Percentiles rank a stretch among this genome's conserved stretches.
Evolutionary conservation across 495 filamentous ascomycete genomes (phyloP).

Genomic region (Acidiella bohemica): DNA sequence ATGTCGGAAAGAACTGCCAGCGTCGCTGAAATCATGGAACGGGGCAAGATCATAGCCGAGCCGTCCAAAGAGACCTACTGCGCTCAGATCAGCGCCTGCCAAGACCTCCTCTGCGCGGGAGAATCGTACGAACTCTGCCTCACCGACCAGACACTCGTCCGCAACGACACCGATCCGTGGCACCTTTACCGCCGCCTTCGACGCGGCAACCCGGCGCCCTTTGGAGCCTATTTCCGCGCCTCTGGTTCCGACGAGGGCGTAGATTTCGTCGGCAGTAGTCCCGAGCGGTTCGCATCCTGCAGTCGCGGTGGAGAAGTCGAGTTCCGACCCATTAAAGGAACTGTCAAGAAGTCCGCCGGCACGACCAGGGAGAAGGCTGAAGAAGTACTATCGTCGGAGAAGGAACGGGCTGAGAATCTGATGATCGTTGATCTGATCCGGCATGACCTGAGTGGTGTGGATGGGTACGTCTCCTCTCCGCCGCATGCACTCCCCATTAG

Average conservation of each 20-base stretch:
- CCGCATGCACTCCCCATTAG: neutral
- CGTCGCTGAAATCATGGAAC: too few relatives aligned
- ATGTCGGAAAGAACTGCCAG: neutral
- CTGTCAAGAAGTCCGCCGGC: constrained; percentile 55
- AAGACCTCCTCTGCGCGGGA: constrained; percentile 57
- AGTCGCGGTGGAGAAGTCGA: constrained; percentile 41
- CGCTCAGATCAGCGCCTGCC: constrained; percentile 54
- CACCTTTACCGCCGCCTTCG: constrained; percentile 57
- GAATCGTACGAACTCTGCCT: constrained; percentile 92
- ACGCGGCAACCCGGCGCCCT: constrained; percentile 67
- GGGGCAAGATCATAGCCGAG: neutral
- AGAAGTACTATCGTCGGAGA: constrained; percentile 55
- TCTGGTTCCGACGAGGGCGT: constrained; percentile 22
- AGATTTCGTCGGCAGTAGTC: constrained; percentile 72
- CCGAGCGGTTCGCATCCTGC: constrained; percentile 81
- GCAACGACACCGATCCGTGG: constrained; percentile 39
- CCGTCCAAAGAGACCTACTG: constrained; percentile 33
- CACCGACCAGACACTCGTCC: constrained; percentile 56
- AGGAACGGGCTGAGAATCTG: constrained; percentile 89
- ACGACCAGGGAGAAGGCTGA: constrained; percentile 57
- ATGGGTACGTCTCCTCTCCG: constrained; percentile 38
- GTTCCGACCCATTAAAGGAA: constrained; percentile 89
- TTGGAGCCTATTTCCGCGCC: constrained; percentile 61
- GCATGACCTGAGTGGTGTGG: constrained; percentile 77
- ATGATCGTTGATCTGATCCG: constrained; percentile 96